A percentile compares a stretch with the other conserved stretches of the same genome.
Conservation (phyloP, 1,284 basidiomycete species). For the Ceratobasidium sp. region DNA sequence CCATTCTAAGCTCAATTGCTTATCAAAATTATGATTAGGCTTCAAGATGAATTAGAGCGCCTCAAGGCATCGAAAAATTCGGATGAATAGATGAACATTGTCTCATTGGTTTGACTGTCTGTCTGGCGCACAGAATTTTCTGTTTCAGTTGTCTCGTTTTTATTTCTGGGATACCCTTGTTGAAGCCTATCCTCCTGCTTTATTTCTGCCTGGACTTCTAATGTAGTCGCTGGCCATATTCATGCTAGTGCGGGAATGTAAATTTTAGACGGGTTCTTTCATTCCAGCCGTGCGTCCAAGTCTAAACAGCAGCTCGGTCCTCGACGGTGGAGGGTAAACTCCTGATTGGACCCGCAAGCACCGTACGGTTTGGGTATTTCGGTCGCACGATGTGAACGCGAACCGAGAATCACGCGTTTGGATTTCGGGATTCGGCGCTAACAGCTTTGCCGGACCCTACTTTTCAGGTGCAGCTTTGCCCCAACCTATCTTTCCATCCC, state of each 20-base stretch:
- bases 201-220: constrained; percentile 3
- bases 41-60: constrained; percentile 35
- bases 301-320: background rate
- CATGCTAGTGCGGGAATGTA: constrained; percentile 25
- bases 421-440: constrained; percentile 35
- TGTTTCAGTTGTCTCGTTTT: background rate
- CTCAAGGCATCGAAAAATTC: constrained; percentile 13
- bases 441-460: constrained; percentile 23
- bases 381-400: background rate
- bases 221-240: constrained; percentile 13
- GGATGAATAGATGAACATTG: background rate
- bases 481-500: constrained; percentile 44
- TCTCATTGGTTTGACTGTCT: background rate
- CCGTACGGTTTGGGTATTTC: background rate
- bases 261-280: constrained; percentile 26
- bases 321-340: background rate
- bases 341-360: background rate
- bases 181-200: background rate
- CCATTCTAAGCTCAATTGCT: background rate
- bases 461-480: constrained; percentile 36
- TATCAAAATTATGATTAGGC: background rate
- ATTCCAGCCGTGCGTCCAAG: background rate
- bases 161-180: constrained; percentile 22
- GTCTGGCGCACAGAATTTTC: background rate
- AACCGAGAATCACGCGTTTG: background rate